Conservation (phyloP, 805 yeast genomes). For the Saccharomycopsis amapae region DNA sequence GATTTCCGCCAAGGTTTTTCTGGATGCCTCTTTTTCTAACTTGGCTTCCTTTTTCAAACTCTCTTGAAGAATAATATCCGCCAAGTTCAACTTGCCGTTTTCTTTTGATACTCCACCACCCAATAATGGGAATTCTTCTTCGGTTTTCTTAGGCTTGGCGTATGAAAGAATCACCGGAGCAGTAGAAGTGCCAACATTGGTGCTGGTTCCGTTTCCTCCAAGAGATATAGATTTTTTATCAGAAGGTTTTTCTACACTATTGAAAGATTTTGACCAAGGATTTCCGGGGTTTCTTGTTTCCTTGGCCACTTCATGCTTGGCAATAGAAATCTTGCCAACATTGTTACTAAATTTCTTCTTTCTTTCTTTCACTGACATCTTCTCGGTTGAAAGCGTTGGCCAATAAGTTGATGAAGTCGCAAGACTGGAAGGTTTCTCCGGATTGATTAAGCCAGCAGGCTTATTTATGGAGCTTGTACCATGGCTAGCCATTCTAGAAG, state of each 20-base stretch:
- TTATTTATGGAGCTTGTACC: too few relatives aligned
- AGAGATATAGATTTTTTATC: too few relatives aligned
- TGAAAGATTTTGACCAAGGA: background rate
- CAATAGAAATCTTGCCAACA: too few relatives aligned
- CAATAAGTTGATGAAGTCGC: too few relatives aligned
- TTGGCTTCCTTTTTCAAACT: conserved; percentile 7
- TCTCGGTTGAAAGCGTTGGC: background rate
- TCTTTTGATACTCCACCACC: background rate
- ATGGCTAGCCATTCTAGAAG: too few relatives aligned
- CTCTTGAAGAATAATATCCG: conserved; percentile 11
- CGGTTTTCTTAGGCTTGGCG: conserved; percentile 2
- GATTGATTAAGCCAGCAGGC: too few relatives aligned
- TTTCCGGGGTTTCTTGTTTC: background rate
- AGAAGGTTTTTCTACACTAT: background rate
- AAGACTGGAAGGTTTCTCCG: too few relatives aligned
- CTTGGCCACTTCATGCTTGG: background rate
- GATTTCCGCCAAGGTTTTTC: conserved; percentile 54
- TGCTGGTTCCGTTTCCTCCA: background rate
- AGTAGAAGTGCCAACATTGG: too few relatives aligned
- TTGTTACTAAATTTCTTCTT: too few relatives aligned
- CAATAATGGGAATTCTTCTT: conserved; percentile 15
- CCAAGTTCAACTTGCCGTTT: background rate
- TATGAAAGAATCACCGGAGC: too few relatives aligned
- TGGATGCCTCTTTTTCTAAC: background rate
- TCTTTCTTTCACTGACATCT: background rate